Evolutionary conservation across 805 yeast genomes (phyloP), one percentile per base, ranked within the genome.

Genomic region (Myxozyma melibiosi): DNA sequence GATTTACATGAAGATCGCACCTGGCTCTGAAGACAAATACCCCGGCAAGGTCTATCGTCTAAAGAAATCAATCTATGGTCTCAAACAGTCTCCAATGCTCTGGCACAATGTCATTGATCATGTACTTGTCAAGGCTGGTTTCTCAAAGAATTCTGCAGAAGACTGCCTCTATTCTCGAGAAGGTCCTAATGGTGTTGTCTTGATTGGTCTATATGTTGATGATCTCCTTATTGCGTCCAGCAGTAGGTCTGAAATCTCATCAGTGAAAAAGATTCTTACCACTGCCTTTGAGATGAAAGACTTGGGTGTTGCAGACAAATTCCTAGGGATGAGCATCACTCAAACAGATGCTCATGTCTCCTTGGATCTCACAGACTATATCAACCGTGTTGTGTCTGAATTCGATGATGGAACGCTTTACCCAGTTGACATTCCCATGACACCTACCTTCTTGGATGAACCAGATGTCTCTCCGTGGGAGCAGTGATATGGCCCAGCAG

Each of bases 161-260:
- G n/a, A 18, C 24, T 45, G 50, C 27, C n/a, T 34, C 27, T 45
- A 16, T 22, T 8, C 33, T n/a, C 31, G 33, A 2, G 27, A 24
- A 2, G 13, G 7, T 3, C 20, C 2, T 2, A 7, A 4, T 20
- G 4, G 7, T 8, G 3, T 22, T 9, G 6, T 14, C 16, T 25
- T 30, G 13, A 9, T 48, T 20, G 44, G 52, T 8, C 20, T 48
- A 9, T 38, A 48, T 38, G 52, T 38, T 7, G 45, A 48, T 38
- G 52, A 48, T 38, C 18, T 48, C 2, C 9, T 38, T 2, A 37
- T 48, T 18, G 25, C 27, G 27, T n/a, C n/a, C n/a, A n/a, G n/a
- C n/a, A 31, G 6, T 5, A 20, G n/a, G 7, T 5, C 50, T 24
- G 25, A 24, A 9, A 34, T 22, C 30, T 18, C 11, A 14, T 20